These are phyloP conservation scores for Microsporum canis DNA, from an alignment of 2,329 filamentous ascomycete species.

Conservation along the genomic window DNA sequence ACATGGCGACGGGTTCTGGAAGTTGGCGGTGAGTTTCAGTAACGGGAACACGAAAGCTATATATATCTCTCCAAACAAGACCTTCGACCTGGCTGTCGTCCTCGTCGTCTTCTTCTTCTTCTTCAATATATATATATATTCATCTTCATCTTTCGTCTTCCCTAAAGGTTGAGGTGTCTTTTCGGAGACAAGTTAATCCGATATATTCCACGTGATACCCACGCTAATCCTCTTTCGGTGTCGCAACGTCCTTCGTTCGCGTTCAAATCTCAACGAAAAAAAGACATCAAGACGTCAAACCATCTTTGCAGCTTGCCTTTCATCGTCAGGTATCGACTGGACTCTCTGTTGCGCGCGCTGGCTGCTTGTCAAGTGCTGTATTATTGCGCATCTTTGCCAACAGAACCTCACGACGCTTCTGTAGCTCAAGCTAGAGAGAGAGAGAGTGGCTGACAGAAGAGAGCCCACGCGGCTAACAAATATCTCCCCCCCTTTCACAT, in stretches of 20 bases:
- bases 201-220: neutral
- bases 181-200: neutral
- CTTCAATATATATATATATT: neutral
- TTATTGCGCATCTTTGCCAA: neutral
- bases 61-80: neutral
- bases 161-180: neutral
- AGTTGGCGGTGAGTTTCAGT: neutral
- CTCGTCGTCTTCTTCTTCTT: neutral
- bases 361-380: neutral
- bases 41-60: neutral
- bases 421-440: neutral
- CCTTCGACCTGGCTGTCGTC: neutral
- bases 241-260: neutral
- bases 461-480: neutral
- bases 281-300: neutral
- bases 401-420: neutral
- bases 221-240: neutral
- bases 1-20: constrained; percentile 30
- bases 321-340: neutral
- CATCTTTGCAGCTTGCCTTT: neutral
- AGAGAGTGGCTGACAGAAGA: neutral
- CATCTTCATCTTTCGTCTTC: neutral
- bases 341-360: neutral
- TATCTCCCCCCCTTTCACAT: neutral
- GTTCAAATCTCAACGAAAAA: neutral